Evolutionary conservation across 192 early-diverging fungal genomes (phyloP), one percentile per base, ranked within the genome.

Genomic region (Pilaira anomala): DNA sequence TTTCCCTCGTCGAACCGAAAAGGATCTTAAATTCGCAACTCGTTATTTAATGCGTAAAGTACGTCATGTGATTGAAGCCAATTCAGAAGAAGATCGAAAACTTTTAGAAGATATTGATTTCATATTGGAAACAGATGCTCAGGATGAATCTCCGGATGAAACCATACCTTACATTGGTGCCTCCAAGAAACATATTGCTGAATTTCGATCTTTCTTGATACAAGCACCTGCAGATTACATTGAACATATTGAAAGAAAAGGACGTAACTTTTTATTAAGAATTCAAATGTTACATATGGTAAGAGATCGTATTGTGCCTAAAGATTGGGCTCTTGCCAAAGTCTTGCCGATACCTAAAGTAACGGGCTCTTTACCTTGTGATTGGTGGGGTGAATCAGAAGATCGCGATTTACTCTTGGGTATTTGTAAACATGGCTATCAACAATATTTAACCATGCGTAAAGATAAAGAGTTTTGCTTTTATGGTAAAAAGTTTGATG

Each of bases 371-470:
- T 77, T 75, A 12, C 84, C 85, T 14, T 81, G 75, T 2, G 49
- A 63, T 7, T 87, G 85, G 85, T 94, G 92, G 92, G 89, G 90
- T 29, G 50, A 80, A 9, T 69, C 83, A 13, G 86, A 93, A 72
- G 92, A 94, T 62, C 83, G 85, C 25, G 87, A 91, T 70, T 48
- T 94, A 55, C 66, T 94, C 56, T 68, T 92, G 52, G 91, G 91
- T 9, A 90, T 92, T n/a, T 79, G 80, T 63, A 87, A 86, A 56
- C 80, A 92, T 62, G 92, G 92, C 7, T 94, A 94, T 68, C 83
- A 79, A 36, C 74, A 76, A 24, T 78, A 76, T 18, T 46, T 67
- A 14, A 76, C 73, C 21, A 79, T 82, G 49, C 76, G 80, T n/a
- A 78, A 72, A 16, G 80, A 82, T 46, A 74, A 76, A 7, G 80